Conservation (phyloP, 2,329 filamentous ascomycete species). For the Aspergillus spinulosporus region DNA sequence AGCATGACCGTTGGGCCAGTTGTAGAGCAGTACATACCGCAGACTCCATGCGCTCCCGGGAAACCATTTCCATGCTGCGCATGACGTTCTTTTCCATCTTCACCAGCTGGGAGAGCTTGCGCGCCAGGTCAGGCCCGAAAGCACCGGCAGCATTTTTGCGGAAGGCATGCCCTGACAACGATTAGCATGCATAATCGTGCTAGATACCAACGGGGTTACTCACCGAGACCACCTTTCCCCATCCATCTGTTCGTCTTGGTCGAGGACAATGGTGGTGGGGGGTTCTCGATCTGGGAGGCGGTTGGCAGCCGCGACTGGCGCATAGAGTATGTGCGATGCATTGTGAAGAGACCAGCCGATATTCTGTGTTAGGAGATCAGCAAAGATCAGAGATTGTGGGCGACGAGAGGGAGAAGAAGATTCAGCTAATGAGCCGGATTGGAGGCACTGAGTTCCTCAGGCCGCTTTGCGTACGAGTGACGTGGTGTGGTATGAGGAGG, state of each 20-base stretch:
- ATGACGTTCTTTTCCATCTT: conserved; percentile 99
- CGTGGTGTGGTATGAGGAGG: conserved; percentile 25
- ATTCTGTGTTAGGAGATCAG: not conserved
- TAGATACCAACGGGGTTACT: conserved; percentile 35
- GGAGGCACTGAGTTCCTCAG: conserved; percentile 20
- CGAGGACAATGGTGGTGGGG: conserved; percentile 83
- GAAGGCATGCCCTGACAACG: conserved; percentile 61
- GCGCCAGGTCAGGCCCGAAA: conserved; percentile 79
- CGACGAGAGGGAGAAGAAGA: conserved; percentile 4
- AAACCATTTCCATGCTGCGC: conserved; percentile 94
- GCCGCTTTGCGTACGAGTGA: conserved; percentile 37
- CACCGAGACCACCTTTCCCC: conserved; percentile 81
- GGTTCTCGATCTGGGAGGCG: conserved; percentile 86
- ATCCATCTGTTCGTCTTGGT: conserved; percentile 92
- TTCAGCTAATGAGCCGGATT: conserved; percentile 9
- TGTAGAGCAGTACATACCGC: conserved; percentile 66
- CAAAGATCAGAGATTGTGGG: not conserved
- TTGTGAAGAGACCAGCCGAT: conserved; percentile 42
- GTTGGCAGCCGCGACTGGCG: conserved; percentile 95
- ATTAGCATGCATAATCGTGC: not conserved
- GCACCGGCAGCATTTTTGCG: conserved; percentile 54
- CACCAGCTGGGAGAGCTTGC: conserved; percentile 95
- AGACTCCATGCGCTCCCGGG: conserved; percentile 96
- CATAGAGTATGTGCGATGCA: conserved; percentile 99
- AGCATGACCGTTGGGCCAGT: not conserved